Conservation (phyloP, 768 basidiomycete species). For the Psilocybe tampanensis region DNA sequence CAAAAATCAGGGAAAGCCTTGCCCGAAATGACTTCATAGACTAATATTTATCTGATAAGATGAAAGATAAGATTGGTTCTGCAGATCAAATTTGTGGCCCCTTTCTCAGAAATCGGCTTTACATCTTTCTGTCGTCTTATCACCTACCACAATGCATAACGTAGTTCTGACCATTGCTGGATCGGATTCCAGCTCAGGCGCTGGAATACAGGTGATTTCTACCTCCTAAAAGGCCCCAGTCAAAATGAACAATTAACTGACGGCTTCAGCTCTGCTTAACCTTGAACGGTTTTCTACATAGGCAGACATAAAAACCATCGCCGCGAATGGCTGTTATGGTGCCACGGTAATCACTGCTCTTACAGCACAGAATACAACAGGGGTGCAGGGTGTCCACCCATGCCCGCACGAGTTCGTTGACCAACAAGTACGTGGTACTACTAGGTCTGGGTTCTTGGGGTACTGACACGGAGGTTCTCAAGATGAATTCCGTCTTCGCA, state of each 20-base stretch:
- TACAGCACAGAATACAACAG: conserved; percentile 88
- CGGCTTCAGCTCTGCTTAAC: neutral
- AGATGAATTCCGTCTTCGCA: conserved; percentile 72
- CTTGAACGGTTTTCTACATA: conserved; percentile 34
- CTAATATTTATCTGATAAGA: no score
- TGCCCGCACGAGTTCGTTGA: conserved; percentile 70
- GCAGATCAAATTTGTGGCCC: neutral
- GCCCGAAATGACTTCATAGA: no score
- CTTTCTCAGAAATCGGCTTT: neutral
- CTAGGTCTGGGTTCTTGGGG: no score
- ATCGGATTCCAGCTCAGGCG: conserved; percentile 83
- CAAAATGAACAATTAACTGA: neutral
- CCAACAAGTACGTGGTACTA: conserved; percentile 82
- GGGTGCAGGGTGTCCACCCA: conserved; percentile 75
- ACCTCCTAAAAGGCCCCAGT: neutral
- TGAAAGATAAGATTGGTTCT: no score
- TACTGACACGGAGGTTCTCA: conserved; percentile 5
- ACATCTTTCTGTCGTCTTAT: neutral
- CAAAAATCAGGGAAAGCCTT: no score
- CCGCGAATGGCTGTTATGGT: conserved; percentile 78
- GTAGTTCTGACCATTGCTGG: conserved; percentile 74
- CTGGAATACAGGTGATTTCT: conserved; percentile 77
- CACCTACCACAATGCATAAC: conserved; percentile 5
- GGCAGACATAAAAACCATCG: conserved; percentile 89
- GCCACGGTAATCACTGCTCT: conserved; percentile 82